Evolutionary conservation across 2,329 filamentous ascomycete species (phyloP).

Genomic region (Rosellinia necatrix): DNA sequence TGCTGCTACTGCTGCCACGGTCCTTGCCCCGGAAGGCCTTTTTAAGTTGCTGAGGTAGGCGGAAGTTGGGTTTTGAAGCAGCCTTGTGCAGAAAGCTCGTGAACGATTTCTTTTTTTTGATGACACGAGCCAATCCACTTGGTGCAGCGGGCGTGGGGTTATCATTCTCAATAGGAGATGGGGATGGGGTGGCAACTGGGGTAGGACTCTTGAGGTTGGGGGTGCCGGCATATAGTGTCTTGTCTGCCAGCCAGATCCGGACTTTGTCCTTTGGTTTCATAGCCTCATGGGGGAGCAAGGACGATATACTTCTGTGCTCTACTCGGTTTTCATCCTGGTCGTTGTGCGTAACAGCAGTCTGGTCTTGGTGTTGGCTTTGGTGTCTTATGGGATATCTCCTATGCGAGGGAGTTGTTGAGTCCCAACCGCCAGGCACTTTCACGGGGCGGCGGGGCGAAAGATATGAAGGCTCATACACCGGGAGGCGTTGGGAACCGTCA

Average conservation of each 20-base stretch:
- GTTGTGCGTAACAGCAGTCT: background rate
- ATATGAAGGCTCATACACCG: background rate
- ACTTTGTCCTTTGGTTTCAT: conserved; percentile 11
- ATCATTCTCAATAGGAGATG: background rate
- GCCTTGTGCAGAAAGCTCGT: conserved; percentile 11
- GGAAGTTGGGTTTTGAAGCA: conserved; percentile 7
- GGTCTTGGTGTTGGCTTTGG: background rate
- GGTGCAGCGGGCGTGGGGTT: background rate
- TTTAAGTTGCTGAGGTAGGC: background rate
- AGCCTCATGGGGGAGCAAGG: conserved; percentile 8
- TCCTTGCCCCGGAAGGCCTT: background rate
- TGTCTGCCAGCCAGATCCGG: conserved; percentile 5
- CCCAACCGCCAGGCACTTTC: background rate
- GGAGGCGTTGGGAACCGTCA: background rate
- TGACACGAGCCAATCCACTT: conserved; percentile 9
- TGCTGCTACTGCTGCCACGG: conserved; percentile 8
- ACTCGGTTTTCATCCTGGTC: conserved; percentile 4
- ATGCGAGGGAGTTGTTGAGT: conserved; percentile 6
- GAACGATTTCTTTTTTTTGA: conserved; percentile 22
- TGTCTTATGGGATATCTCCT: background rate
- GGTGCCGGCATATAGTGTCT: background rate
- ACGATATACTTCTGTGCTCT: conserved; percentile 3
- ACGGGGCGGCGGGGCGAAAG: conserved; percentile 9
- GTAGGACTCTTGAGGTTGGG: background rate
- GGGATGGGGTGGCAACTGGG: background rate